Evolutionary conservation across 73 alveolate species (phyloP), one percentile per base, ranked within the genome.

Genomic region (Symbiodinium pilosum): DNA sequence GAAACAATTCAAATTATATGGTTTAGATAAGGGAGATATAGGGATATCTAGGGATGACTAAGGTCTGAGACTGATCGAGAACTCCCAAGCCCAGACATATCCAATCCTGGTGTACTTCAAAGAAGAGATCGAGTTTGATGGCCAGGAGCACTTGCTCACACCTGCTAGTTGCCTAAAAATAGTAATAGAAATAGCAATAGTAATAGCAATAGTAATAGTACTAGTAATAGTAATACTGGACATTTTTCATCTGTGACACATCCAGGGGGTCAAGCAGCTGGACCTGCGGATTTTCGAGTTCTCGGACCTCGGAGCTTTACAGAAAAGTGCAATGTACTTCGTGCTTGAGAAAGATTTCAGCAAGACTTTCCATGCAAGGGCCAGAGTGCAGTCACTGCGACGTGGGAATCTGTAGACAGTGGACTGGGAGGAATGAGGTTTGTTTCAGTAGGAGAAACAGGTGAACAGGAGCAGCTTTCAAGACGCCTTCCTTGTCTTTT

Each of bases 211-310:
- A n/a, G n/a, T n/a, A 24, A n/a, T 54, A 54, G 73, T 30, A 12
- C 73, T 54, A 32, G 2, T 18, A 64, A 73, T 36, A 4, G 85
- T 6, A 26, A n/a, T 32, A 24, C 14, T 59, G 77, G 11, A 34
- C 30, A 20, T 73, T 36, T 32, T 36, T 36, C 30, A 0, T n/a
- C 30, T 24, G 44, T 32, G n/a, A n/a, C n/a, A n/a, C 73, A 39
- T n/a, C 2, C 44, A 91, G 97, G 97, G 52, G 38, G 88, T 91
- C 43, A 91, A 91, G 77, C 30, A 32, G 56, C 88, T 91, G 40
- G 97, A 91, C 81, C 12, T 91, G 77, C 87, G 97, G 32, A 84
- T 91, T 38, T 91, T 91, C 56, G 97, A 91, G 86, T 91, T 91
- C 77, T 43, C 89, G 3, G 97, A 91, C 34, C 54, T 91, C 54